Evolutionary conservation across 495 filamentous ascomycete genomes (phyloP).

Genomic region (Amniculicola lignicola): DNA sequence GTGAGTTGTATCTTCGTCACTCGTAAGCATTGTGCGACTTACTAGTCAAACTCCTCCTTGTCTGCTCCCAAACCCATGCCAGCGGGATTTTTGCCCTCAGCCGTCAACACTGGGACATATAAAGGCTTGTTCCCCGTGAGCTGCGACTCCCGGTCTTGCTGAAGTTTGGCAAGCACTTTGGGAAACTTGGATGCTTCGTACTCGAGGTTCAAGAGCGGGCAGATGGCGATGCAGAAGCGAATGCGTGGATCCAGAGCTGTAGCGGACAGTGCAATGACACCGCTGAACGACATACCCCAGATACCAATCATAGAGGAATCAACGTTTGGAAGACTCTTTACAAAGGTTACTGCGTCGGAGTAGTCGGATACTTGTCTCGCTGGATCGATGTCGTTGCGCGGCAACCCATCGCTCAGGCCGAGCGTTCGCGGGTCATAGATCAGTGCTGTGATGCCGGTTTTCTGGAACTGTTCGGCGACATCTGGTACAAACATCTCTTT

Average conservation of each 20-base stretch:
- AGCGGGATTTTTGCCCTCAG: conserved; percentile 42
- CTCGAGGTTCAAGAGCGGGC: conserved; percentile 33
- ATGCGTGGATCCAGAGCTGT: conserved; percentile 41
- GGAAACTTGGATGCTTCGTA: too few relatives aligned
- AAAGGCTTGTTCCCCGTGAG: conserved; percentile 35
- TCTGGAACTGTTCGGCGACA: conserved; percentile 44
- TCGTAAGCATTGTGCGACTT: conserved; percentile 16
- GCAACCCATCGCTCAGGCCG: conserved; percentile 46
- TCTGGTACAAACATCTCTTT: conserved; percentile 45
- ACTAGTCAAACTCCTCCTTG: conserved; percentile 26
- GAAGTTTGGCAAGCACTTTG: conserved; percentile 26
- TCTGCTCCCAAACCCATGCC: conserved; percentile 34
- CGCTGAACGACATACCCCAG: conserved; percentile 51
- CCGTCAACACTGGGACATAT: conserved; percentile 26
- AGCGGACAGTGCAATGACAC: conserved; percentile 23
- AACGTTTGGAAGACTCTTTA: conserved; percentile 35
- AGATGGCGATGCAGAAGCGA: conserved; percentile 29
- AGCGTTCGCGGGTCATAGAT: conserved; percentile 46
- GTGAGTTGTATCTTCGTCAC: too few relatives aligned
- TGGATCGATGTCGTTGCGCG: conserved; percentile 46
- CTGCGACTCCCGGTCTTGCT: conserved; percentile 38
- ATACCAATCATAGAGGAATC: conserved; percentile 44
- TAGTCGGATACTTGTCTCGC: conserved; percentile 7
- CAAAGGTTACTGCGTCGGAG: conserved; percentile 43
- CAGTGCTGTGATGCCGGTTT: conserved; percentile 39